These are phyloP conservation scores for Spergularia marina DNA, from an alignment of 148 eudicot genomes.

Conservation along the genomic window DNA sequence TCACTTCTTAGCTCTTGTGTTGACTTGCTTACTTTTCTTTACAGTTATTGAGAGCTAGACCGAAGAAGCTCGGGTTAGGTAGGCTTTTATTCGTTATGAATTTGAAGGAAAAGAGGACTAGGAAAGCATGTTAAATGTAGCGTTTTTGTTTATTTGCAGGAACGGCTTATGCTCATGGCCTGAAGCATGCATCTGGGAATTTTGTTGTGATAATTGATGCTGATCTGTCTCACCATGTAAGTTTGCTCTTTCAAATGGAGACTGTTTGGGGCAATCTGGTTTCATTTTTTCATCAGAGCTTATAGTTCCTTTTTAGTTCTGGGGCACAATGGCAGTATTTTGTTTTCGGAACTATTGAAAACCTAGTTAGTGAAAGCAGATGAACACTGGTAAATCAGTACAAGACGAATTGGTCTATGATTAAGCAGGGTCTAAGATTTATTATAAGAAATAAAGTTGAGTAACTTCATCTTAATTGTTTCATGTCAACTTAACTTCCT, in stretches of 20 bases:
- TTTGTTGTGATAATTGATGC: constrained; percentile 81
- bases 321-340: no score
- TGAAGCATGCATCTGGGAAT: constrained; percentile 72
- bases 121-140: constrained; percentile 20
- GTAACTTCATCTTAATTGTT: no score
- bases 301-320: neutral
- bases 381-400: neutral
- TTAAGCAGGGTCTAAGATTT: neutral
- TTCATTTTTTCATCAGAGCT: neutral
- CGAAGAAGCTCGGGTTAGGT: constrained; percentile 96
- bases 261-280: neutral
- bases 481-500: no score
- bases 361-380: neutral
- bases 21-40: constrained; percentile 4
- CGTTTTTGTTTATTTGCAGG: constrained; percentile 39
- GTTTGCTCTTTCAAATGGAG: constrained; percentile 22
- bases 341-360: neutral
- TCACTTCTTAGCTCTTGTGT: neutral
- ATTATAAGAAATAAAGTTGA: no score
- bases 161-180: constrained; percentile 71
- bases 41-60: constrained; percentile 87
- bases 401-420: neutral
- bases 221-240: constrained; percentile 81
- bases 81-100: constrained; percentile 23
- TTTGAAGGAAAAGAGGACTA: constrained; percentile 29